phyloP scores from a whole-genome alignment of 2,329 filamentous ascomycete species.

The Pseudocercospora pini-densiflorae region DNA sequence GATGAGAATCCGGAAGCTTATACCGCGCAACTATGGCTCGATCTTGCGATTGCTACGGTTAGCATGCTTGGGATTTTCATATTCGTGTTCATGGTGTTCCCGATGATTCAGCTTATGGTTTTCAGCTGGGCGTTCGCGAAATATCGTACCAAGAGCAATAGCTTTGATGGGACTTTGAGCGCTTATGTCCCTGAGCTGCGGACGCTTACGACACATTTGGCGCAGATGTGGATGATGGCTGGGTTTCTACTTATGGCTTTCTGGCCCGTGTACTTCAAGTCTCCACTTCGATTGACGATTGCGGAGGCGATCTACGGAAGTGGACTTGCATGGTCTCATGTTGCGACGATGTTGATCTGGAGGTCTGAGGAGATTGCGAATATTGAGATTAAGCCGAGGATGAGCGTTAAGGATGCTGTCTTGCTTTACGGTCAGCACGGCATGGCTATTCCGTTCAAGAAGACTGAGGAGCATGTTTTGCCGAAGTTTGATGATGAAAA shows the following conservation, averaged over 20 bases:
- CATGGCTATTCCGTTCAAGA: neutral
- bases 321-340: constrained; percentile 28
- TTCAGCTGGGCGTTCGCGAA: constrained; percentile 7
- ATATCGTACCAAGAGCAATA: constrained; percentile 9
- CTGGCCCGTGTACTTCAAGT: constrained; percentile 23
- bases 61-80: constrained; percentile 24
- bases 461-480: neutral
- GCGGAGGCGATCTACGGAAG: constrained; percentile 27
- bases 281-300: constrained; percentile 18
- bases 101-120: constrained; percentile 27
- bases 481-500: constrained; percentile 2
- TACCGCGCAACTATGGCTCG: constrained; percentile 14
- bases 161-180: constrained; percentile 14
- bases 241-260: constrained; percentile 26
- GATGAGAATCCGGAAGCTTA: constrained; percentile 19
- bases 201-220: constrained; percentile 25
- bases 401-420: constrained; percentile 19
- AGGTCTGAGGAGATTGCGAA: constrained; percentile 15
- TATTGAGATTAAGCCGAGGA: constrained; percentile 16
- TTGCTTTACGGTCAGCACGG: constrained; percentile 20
- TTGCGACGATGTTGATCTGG: constrained; percentile 31
- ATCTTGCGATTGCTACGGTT: constrained; percentile 18
- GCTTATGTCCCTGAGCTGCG: constrained; percentile 24
- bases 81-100: constrained; percentile 27
- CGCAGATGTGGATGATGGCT: constrained; percentile 28